These are phyloP conservation scores for Cryptococcus wingfieldii DNA, from an alignment of 1,284 basidiomycete species.

Conservation along the genomic window DNA sequence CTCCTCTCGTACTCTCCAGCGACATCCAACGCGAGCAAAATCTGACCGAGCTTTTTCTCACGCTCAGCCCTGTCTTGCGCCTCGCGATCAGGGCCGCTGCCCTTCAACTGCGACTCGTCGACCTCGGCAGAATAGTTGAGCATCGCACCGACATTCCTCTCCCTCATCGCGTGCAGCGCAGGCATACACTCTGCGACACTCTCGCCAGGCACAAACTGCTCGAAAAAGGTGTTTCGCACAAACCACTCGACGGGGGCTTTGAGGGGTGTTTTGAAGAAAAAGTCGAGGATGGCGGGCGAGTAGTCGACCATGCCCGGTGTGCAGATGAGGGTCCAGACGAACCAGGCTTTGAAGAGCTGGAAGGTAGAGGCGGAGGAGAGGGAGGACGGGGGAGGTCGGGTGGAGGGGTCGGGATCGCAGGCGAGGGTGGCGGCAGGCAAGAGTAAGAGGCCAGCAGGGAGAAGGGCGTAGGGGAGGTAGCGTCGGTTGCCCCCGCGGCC, in stretches of 20 bases:
- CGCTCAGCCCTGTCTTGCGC: conserved; percentile 61
- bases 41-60: conserved; percentile 57
- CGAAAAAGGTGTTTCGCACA: conserved; percentile 79
- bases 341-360: conserved; percentile 63
- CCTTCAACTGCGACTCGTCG: conserved; percentile 49
- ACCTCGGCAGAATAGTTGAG: conserved; percentile 84
- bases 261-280: conserved; percentile 55
- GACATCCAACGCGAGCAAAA: conserved; percentile 66
- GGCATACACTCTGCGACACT: conserved; percentile 66
- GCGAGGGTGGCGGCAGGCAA: too few relatives aligned
- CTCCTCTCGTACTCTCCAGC: conserved; percentile 72
- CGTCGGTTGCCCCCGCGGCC: not conserved
- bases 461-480: not conserved
- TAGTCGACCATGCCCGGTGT: conserved; percentile 71
- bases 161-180: conserved; percentile 60
- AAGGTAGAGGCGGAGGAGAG: conserved; percentile 15
- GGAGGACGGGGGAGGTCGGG: not conserved
- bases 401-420: not conserved
- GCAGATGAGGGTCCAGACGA: conserved; percentile 76
- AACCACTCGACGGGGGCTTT: conserved; percentile 63
- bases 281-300: conserved; percentile 65
- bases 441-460: too few relatives aligned
- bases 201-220: conserved; percentile 80
- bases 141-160: conserved; percentile 68
- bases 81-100: conserved; percentile 53